These are phyloP conservation scores for Colletotrichum sp. DNA, from an alignment of 2,329 filamentous ascomycete species.

Conservation along the genomic window DNA sequence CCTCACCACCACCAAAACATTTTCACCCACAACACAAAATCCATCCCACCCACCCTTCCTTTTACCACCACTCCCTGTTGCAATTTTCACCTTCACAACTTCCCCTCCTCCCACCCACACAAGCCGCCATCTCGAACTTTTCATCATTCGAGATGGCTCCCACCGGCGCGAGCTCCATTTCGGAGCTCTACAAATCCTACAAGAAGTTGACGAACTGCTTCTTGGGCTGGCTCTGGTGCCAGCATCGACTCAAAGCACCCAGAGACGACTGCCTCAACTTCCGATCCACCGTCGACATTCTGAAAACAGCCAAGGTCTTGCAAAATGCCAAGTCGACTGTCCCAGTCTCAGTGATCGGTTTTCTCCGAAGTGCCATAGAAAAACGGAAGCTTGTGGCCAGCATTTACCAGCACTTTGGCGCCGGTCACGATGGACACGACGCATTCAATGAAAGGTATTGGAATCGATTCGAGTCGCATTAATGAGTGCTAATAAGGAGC, in stretches of 20 bases:
- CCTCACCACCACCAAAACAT: not conserved
- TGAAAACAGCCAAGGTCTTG: fast-evolving
- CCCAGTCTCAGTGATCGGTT: fast-evolving
- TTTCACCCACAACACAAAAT: not conserved
- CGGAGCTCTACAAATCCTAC: not conserved
- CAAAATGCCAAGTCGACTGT: fast-evolving
- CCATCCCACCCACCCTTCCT: not conserved
- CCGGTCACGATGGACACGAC: not conserved
- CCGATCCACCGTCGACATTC: not conserved
- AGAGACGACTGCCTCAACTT: fast-evolving
- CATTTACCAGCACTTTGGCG: not conserved
- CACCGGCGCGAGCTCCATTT: not conserved
- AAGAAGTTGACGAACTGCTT: not conserved
- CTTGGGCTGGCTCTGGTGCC: not conserved
- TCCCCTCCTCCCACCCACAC: not conserved
- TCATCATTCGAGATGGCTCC: not conserved
- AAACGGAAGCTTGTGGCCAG: not conserved
- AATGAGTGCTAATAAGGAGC: no score
- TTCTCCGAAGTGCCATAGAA: not conserved
- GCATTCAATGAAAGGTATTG: not conserved
- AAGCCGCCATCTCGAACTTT: not conserved
- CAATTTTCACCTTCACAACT: not conserved
- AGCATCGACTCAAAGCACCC: not conserved
- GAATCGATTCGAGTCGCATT: no score
- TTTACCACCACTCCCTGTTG: not conserved